Evolutionary conservation across 257 asterid genomes (phyloP), one percentile per base, ranked within the genome.

Genomic region (Solanum ossicruentum): DNA sequence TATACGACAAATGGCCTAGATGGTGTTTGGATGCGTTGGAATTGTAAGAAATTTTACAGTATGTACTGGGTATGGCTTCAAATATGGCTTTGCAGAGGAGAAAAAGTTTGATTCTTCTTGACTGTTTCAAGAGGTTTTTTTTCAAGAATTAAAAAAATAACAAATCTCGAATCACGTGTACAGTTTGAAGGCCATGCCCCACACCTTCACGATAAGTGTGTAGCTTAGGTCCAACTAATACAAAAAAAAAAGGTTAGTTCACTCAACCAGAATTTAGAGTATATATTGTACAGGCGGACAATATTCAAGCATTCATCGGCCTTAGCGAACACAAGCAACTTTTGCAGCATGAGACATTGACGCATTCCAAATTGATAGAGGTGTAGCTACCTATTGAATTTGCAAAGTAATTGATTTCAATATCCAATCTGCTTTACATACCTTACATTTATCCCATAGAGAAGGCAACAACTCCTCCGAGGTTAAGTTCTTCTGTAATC

Each of bases 361-460:
- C 17, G 43, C 16, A 32, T n/a, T 66, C 47, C 56, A 32, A 80
- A 61, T 32, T 15, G 20, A 23, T 56, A 13, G 83, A n/a, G 67
- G 75, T 5, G 55, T 73, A 39, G 70, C 54, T 39, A 20, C 81
- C 71, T 63, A 85, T 66, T 55, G 69, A 60, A 41, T 51, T 77
- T 36, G 43, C 77, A 78, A 10, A 83, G 7, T 70, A 55, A 58
- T 71, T 23, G 26, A 52, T 67, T 84, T 60, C 84, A 81, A 83
- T 39, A 65, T 10, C 23, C 41, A 83, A 18, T 54, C 28, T 60
- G n/a, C 49, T 83, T 79, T n/a, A 84, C 58, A 66, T 93, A 96
- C 99, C 99, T 96, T 95, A 94, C 97, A 95, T 88, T 97, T 97
- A 87, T 97, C 99, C 99, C 99, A 97, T 67, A 97, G 81, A 55